A percentile compares a stretch with the other conserved stretches of the same genome.
phyloP scores from a whole-genome alignment of 768 basidiomycete species.

The Epithele typhae region DNA sequence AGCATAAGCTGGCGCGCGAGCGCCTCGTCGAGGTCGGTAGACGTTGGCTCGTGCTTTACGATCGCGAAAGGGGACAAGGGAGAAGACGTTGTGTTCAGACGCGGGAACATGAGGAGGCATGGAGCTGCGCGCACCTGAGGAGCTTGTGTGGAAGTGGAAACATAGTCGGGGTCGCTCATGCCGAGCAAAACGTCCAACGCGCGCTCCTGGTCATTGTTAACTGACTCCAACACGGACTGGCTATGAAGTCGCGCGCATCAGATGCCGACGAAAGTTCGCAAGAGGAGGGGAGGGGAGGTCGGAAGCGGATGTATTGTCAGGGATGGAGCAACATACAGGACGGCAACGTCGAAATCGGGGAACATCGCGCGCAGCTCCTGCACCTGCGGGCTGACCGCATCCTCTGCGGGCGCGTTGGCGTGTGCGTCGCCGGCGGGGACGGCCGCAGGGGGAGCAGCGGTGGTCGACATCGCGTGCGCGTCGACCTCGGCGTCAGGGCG shows the following conservation, averaged over 20 bases:
- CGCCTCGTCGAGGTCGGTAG: conserved; percentile 66
- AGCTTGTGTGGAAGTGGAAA: conserved; percentile 28
- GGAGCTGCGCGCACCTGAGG: conserved; percentile 22
- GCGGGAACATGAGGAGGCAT: no score
- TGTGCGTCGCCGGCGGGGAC: not conserved
- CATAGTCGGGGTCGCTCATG: conserved; percentile 83
- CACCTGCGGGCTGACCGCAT: conserved; percentile 41
- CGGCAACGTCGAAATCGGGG: conserved; percentile 72
- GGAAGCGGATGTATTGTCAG: not conserved
- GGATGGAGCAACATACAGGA: conserved; percentile 45
- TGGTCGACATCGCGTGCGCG: conserved; percentile 1
- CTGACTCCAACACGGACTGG: conserved; percentile 68
- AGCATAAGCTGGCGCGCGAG: conserved; percentile 68
- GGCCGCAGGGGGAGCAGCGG: not conserved
- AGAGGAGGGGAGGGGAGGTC: no score
- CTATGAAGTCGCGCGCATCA: conserved; percentile 28
- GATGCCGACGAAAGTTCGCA: not conserved
- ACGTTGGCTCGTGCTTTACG: no score
- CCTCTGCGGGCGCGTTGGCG: not conserved
- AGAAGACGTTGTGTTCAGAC: no score
- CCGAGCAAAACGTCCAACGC: conserved; percentile 76
- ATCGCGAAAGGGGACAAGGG: not conserved
- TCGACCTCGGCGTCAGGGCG: conserved; percentile 4
- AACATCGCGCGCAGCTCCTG: conserved; percentile 63
- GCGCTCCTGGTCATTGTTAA: conserved; percentile 63